These are phyloP conservation scores for Stachybotrys echinatus DNA, from an alignment of 2,329 filamentous ascomycete species.

Conservation along the genomic window DNA sequence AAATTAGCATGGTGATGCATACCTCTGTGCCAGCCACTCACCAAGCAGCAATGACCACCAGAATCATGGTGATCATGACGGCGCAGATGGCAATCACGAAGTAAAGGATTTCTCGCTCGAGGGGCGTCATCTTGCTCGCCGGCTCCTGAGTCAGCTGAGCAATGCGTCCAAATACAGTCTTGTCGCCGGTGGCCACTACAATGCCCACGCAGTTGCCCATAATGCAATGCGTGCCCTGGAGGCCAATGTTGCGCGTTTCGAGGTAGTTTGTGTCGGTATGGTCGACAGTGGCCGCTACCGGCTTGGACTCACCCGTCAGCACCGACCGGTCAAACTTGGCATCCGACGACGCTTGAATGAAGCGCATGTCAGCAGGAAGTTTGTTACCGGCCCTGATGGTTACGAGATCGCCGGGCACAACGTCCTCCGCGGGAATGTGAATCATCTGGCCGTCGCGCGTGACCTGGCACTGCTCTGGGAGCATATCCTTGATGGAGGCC, in stretches of 20 bases:
- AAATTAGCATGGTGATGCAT: not conserved
- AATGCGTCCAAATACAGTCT: conserved; percentile 71
- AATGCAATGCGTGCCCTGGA: conserved; percentile 76
- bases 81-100: conserved; percentile 67
- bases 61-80: conserved; percentile 62
- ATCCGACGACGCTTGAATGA: conserved; percentile 63
- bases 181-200: conserved; percentile 67
- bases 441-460: conserved; percentile 52
- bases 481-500: conserved; percentile 74
- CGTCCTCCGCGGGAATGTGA: conserved; percentile 47
- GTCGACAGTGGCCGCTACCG: conserved; percentile 58
- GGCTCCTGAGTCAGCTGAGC: conserved; percentile 67
- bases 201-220: conserved; percentile 62
- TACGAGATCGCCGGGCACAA: conserved; percentile 69
- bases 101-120: conserved; percentile 67
- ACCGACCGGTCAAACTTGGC: conserved; percentile 69
- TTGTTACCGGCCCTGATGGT: conserved; percentile 67
- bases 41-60: conserved; percentile 63
- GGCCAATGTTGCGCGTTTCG: conserved; percentile 69
- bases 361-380: conserved; percentile 67
- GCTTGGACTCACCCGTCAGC: conserved; percentile 63
- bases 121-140: conserved; percentile 60
- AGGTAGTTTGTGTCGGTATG: conserved; percentile 68
- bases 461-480: conserved; percentile 67
- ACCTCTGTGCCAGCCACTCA: conserved; percentile 20